Conservation (phyloP, 176 grass and related monocot species). For the Phyllostachys edulis region DNA sequence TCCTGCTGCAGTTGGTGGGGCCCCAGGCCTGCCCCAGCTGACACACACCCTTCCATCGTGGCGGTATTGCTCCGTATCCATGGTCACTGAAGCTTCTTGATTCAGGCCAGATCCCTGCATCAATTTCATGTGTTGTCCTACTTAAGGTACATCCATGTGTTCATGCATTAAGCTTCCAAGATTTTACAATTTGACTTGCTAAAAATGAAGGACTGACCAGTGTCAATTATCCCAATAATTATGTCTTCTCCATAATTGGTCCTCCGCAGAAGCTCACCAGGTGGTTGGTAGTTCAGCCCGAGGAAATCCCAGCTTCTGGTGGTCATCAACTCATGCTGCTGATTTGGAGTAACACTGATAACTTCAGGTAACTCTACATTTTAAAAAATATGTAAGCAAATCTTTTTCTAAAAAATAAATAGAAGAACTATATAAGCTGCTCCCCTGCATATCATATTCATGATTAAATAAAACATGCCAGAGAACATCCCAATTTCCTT, state of each 20-base stretch:
- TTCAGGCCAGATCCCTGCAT: slow-evolving; percentile 41
- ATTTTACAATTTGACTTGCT: neutral
- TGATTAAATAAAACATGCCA: too few species aligned
- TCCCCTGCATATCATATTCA: too few species aligned
- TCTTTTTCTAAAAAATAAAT: too few species aligned
- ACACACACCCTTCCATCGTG: slow-evolving; percentile 43
- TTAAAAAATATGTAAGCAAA: too few species aligned
- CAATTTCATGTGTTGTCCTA: neutral
- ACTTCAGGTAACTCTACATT: slow-evolving; percentile 36
- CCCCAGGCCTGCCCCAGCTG: slow-evolving; percentile 32
- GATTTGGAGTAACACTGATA: slow-evolving; percentile 36
- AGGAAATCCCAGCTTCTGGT: slow-evolving; percentile 43
- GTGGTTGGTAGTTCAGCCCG: slow-evolving; percentile 13
- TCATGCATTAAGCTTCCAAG: neutral
- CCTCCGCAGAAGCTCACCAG: slow-evolving; percentile 17
- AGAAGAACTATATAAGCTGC: too few species aligned
- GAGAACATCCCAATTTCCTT: too few species aligned
- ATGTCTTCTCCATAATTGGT: slow-evolving; percentile 44
- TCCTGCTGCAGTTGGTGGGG: slow-evolving; percentile 29
- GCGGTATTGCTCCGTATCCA: slow-evolving; percentile 3
- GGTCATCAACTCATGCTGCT: slow-evolving; percentile 19
- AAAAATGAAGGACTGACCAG: slow-evolving; percentile 16
- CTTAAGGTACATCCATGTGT: neutral
- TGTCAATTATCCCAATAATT: slow-evolving; percentile 39
- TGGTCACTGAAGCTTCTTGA: slow-evolving; percentile 43